Conservation (phyloP, 768 basidiomycete genomes). For the Agrocybe chaxingu region DNA sequence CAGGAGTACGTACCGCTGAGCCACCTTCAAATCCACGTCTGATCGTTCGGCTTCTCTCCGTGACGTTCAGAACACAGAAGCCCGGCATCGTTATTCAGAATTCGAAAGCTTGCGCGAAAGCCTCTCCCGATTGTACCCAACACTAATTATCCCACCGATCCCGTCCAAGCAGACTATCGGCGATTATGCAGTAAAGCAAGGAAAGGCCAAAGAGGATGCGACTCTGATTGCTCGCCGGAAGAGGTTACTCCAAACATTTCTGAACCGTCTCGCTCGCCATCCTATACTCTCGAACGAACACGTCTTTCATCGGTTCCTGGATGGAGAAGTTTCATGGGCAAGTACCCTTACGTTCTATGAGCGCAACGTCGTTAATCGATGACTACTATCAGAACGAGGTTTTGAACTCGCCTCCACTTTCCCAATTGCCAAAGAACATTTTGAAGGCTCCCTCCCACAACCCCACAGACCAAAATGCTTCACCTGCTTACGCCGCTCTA, state of each 20-base stretch:
- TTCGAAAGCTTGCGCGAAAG: constrained; percentile 89
- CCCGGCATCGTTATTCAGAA: constrained; percentile 92
- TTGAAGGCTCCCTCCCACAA: constrained; percentile 94
- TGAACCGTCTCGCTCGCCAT: constrained; percentile 86
- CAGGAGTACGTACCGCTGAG: constrained; percentile 56
- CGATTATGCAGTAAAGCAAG: constrained; percentile 96
- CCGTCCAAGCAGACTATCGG: constrained; percentile 94
- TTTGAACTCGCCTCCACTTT: constrained; percentile 87
- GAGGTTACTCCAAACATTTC: constrained; percentile 92
- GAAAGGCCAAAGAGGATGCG: constrained; percentile 94
- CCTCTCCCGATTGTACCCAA: constrained; percentile 88
- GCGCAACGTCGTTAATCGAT: neutral
- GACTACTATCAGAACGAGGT: constrained; percentile 70
- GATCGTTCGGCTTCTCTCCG: constrained; percentile 8
- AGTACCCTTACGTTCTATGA: neutral
- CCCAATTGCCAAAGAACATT: constrained; percentile 90
- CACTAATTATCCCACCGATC: constrained; percentile 95
- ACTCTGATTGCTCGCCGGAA: constrained; percentile 89
- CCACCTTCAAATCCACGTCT: constrained; percentile 2
- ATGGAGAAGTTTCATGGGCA: constrained; percentile 96
- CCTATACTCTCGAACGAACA: constrained; percentile 96
- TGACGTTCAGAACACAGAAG: constrained; percentile 62
- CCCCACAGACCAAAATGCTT: constrained; percentile 76
- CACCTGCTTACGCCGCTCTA: constrained; percentile 75
- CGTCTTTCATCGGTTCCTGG: constrained; percentile 93